Evolutionary conservation across 345 rosid genomes (phyloP).

Genomic region (Syzygium oleosum): DNA sequence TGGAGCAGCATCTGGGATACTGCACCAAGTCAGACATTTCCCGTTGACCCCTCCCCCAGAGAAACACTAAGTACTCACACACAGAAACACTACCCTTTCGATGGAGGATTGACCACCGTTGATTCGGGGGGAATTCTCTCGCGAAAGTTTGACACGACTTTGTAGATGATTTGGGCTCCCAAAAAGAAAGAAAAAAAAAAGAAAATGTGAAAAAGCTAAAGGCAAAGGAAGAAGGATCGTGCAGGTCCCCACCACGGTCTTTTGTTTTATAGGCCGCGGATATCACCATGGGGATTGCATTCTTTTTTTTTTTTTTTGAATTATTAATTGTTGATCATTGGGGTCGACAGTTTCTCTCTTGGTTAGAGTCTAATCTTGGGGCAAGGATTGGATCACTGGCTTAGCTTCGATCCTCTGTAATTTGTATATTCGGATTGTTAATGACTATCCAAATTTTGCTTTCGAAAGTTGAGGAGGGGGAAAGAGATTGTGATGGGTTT

Average conservation of each 20-base stretch:
- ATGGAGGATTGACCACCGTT: background rate
- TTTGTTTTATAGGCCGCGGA: background rate
- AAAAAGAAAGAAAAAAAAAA: background rate
- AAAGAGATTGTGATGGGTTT: background rate
- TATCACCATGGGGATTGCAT: background rate
- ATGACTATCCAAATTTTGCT: background rate
- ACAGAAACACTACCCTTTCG: background rate
- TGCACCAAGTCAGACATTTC: slow-evolving; percentile 42
- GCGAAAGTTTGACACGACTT: background rate
- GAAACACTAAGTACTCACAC: background rate
- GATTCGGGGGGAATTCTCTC: background rate
- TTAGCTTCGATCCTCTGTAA: background rate
- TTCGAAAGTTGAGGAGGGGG: background rate
- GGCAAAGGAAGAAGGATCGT: background rate
- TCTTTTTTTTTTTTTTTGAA: background rate
- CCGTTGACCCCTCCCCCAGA: slow-evolving; percentile 28
- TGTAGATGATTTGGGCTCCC: background rate
- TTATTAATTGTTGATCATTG: background rate
- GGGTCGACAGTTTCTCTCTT: background rate
- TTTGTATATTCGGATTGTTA: background rate
- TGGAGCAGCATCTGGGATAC: slow-evolving; percentile 60
- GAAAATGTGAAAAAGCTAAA: too few species aligned
- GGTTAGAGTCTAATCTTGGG: background rate
- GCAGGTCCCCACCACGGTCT: background rate
- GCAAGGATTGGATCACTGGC: background rate